These are phyloP conservation scores for Evansstolkia leycettana DNA, from an alignment of 495 filamentous ascomycete genomes.

Conservation along the genomic window DNA sequence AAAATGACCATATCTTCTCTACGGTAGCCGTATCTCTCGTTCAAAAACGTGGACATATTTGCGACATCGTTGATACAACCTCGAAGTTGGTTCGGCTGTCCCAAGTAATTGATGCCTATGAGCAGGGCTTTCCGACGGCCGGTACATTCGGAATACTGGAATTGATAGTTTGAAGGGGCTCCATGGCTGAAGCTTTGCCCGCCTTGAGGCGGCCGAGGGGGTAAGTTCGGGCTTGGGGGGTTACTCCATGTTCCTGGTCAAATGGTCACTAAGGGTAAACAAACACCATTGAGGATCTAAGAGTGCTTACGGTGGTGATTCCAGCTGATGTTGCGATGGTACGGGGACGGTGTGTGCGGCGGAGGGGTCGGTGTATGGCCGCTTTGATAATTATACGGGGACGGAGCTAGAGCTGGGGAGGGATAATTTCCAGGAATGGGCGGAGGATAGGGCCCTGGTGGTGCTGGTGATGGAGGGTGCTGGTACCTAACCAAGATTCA, in stretches of 20 bases:
- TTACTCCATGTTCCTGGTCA: constrained; percentile 2
- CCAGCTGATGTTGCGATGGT: not conserved
- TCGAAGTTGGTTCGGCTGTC: constrained; percentile 72
- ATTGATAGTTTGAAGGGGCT: constrained; percentile 66
- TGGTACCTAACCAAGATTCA: constrained; percentile 2
- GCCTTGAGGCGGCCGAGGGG: constrained; percentile 27
- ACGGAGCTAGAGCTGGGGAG: constrained; percentile 5
- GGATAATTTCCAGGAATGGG: constrained; percentile 3
- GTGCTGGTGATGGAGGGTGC: constrained; percentile 10
- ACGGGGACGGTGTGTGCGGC: constrained; percentile 5
- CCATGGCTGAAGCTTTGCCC: constrained; percentile 56
- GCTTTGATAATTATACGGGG: constrained; percentile 2
- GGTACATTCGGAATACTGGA: constrained; percentile 85
- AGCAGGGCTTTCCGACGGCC: constrained; percentile 82
- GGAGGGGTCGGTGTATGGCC: constrained; percentile 10
- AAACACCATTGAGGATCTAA: not conserved
- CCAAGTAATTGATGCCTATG: constrained; percentile 96
- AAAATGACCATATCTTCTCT: constrained; percentile 97
- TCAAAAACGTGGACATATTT: constrained; percentile 88
- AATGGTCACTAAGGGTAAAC: not conserved
- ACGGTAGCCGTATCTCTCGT: constrained; percentile 75
- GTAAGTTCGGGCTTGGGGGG: constrained; percentile 12
- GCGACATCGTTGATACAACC: constrained; percentile 98
- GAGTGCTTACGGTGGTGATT: not conserved
- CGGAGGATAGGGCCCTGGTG: constrained; percentile 1